A percentile compares a stretch with the other conserved stretches of the same genome.
Conservation (phyloP, 805 yeast species). For the Saccharomycopsis schoenii region DNA sequence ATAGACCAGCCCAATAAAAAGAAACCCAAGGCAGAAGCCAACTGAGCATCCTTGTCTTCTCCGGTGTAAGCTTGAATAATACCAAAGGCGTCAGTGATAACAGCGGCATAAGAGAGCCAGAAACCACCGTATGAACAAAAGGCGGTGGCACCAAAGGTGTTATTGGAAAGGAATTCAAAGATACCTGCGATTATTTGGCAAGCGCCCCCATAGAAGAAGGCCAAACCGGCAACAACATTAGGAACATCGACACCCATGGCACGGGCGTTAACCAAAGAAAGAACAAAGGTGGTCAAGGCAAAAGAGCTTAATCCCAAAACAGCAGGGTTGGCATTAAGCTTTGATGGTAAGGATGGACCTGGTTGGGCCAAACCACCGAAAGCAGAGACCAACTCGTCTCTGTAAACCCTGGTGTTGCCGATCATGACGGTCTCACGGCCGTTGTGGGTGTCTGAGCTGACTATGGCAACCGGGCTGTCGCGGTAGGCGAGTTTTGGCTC, state of each 20-base stretch:
- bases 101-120: slow-evolving; percentile 58
- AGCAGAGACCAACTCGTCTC: slow-evolving; percentile 49
- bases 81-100: slow-evolving; percentile 50
- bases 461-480: background rate
- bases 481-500: background rate
- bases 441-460: slow-evolving; percentile 2
- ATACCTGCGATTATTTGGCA: slow-evolving; percentile 53
- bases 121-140: slow-evolving; percentile 57
- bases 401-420: slow-evolving; percentile 62
- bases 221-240: slow-evolving; percentile 46
- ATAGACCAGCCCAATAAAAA: slow-evolving; percentile 56
- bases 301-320: slow-evolving; percentile 55
- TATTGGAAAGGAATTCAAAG: slow-evolving; percentile 56
- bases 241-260: slow-evolving; percentile 45
- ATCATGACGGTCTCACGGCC: slow-evolving; percentile 47
- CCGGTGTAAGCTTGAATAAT: slow-evolving; percentile 40
- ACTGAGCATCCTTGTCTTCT: slow-evolving; percentile 26
- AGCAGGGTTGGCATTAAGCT: slow-evolving; percentile 55
- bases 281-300: slow-evolving; percentile 52
- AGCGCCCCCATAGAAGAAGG: slow-evolving; percentile 55
- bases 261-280: slow-evolving; percentile 44
- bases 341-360: slow-evolving; percentile 49
- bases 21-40: slow-evolving; percentile 46
- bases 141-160: slow-evolving; percentile 61
- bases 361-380: slow-evolving; percentile 82